Conservation (phyloP, 495 filamentous ascomycete genomes). For the Astrocystis sublimbata region DNA sequence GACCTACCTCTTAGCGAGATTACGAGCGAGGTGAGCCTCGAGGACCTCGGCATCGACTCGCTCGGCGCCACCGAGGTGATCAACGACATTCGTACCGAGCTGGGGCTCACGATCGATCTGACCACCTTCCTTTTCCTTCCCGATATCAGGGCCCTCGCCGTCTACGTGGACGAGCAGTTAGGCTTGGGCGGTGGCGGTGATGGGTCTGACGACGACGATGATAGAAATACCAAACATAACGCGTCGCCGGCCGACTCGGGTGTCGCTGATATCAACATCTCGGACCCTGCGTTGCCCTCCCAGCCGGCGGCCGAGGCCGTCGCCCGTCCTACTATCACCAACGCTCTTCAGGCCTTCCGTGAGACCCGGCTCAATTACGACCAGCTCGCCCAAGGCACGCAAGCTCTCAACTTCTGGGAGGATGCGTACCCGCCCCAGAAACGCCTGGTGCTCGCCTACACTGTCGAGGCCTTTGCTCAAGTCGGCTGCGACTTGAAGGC, state of each 20-base stretch:
- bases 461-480: slow-evolving; percentile 40
- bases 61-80: slow-evolving; percentile 31
- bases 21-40: slow-evolving; percentile 9
- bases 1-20: slow-evolving; percentile 13
- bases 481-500: slow-evolving; percentile 35
- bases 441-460: slow-evolving; percentile 42
- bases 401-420: slow-evolving; percentile 29
- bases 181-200: slow-evolving; percentile 1
- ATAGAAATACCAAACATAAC: neutral
- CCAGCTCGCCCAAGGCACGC: slow-evolving; percentile 7
- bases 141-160: slow-evolving; percentile 12
- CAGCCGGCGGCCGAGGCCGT: too few species aligned
- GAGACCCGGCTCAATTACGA: slow-evolving; percentile 19
- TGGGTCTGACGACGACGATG: too few species aligned
- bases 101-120: slow-evolving; percentile 23
- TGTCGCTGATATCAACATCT: neutral
- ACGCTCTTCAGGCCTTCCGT: slow-evolving; percentile 18
- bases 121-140: slow-evolving; percentile 19
- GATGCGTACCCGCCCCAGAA: slow-evolving; percentile 38
- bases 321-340: slow-evolving; percentile 4
- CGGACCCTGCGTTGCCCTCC: too few species aligned
- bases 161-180: slow-evolving; percentile 17
- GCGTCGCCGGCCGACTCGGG: too few species aligned
- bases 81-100: slow-evolving; percentile 16
- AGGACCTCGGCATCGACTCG: slow-evolving; percentile 43